Evolutionary conservation across 805 yeast genomes (phyloP), one percentile per base, ranked within the genome.

Genomic region (Starmerella sirachaensis): DNA sequence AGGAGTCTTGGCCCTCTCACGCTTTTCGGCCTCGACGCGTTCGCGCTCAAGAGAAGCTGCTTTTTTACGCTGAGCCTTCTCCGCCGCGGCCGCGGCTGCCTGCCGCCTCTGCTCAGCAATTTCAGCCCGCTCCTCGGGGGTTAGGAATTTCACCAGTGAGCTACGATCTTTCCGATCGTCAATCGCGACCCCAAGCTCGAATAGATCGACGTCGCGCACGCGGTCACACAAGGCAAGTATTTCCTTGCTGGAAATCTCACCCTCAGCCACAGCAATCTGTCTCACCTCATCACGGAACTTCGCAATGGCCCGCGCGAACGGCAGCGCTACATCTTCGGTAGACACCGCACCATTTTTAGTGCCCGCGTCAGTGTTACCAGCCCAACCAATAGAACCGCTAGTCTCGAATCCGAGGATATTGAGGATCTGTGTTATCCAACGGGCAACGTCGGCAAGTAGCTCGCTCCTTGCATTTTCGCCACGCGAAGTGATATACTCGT

Each of bases 151-250:
- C 31, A 91, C 69, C 43, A 91, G 68, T 0, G 96, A 86, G n/a
- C 76, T 69, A 50, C 70, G 73, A 3, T 78, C 85, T 42, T 70
- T 78, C 52, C 96, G 74, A 60, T 91, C 98, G 56, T 88, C 97
- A 38, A 91, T 64, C 1, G 93, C 74, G 29, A 91, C 78, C 20
- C 93, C 91, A 44, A 85, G 62, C 18, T 73, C 68, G 42, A 84
- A 62, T 49, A 91, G 62, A 26, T 79, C 91, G 13, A 69, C 60
- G 48, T 78, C 74, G 51, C 98, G 72, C 17, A 91, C 58, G 6
- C 64, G 58, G 58, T 91, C 98, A 41, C 85, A 70, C 4, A 81
- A 73, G n/a, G 64, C 61, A 32, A 91, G 65, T 40, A 84, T 68
- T 13, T 65, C 70, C 19, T 29, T 18, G 10, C 38, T 61, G 49